Conservation (phyloP, 2,329 filamentous ascomycete genomes). For the Nigrospora sphaerica region DNA sequence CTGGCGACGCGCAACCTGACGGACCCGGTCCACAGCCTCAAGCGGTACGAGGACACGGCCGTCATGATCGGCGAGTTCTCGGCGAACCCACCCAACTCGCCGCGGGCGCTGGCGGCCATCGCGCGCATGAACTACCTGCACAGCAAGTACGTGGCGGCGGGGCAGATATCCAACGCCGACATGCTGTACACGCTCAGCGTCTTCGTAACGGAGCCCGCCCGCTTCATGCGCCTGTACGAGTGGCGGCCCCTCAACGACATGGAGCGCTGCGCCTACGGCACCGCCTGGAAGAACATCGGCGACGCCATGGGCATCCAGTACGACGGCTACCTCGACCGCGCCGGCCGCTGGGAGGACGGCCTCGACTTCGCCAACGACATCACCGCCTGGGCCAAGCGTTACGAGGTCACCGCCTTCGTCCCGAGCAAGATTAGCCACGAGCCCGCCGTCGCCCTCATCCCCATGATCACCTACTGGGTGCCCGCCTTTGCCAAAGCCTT, state of each 20-base stretch:
- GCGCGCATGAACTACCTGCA: conserved; percentile 33
- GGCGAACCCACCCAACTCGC: conserved; percentile 26
- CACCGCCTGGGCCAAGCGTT: conserved; percentile 39
- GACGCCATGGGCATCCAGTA: conserved; percentile 62
- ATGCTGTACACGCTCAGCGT: conserved; percentile 37
- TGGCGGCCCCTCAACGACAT: conserved; percentile 62
- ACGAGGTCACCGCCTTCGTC: conserved; percentile 54
- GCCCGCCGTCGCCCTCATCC: conserved; percentile 52
- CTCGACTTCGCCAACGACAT: conserved; percentile 45
- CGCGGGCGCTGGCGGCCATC: conserved; percentile 24
- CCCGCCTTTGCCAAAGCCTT: conserved; percentile 37
- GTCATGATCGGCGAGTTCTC: conserved; percentile 22
- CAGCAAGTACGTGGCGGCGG: conserved; percentile 22
- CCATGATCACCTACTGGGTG: conserved; percentile 51
- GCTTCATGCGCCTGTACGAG: conserved; percentile 59
- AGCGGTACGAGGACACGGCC: conserved; percentile 25
- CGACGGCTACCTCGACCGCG: conserved; percentile 23
- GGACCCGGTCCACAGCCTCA: conserved; percentile 20
- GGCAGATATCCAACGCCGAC: conserved; percentile 27
- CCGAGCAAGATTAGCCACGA: conserved; percentile 40
- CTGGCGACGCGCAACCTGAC: conserved; percentile 22
- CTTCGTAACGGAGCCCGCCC: conserved; percentile 58
- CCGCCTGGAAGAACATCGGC: conserved; percentile 65
- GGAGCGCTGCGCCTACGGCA: conserved; percentile 60
- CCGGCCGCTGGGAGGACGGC: conserved; percentile 36